phyloP scores from a whole-genome alignment of 768 basidiomycete species.

The Sutorius australiensis region DNA sequence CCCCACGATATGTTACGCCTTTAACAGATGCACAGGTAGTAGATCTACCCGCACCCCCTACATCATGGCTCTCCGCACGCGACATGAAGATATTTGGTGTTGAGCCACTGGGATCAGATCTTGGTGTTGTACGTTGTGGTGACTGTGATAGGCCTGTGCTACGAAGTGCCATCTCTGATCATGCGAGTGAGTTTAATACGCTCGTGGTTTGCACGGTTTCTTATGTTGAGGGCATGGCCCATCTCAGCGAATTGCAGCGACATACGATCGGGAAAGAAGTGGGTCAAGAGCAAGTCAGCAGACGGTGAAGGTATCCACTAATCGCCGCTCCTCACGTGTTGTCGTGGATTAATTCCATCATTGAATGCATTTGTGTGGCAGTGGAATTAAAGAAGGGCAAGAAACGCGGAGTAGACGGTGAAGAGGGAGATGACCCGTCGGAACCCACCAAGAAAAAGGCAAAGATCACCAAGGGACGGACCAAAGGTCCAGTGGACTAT shows the following conservation, averaged over 20 bases:
- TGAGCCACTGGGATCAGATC: constrained; percentile 66
- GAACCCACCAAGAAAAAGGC: constrained; percentile 77
- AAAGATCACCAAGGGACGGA: constrained; percentile 73
- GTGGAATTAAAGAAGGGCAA: constrained; percentile 53
- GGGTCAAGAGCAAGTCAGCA: constrained; percentile 49
- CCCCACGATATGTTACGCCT: constrained; percentile 29
- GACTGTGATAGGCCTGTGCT: constrained; percentile 82
- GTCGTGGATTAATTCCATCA: constrained; percentile 5
- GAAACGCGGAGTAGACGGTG: constrained; percentile 81
- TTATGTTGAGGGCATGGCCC: constrained; percentile 7
- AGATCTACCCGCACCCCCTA: constrained; percentile 66
- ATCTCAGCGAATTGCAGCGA: constrained; percentile 56
- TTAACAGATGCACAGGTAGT: constrained; percentile 36
- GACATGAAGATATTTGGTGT: constrained; percentile 89
- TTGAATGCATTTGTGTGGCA: constrained; percentile 5
- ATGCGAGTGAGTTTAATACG: constrained; percentile 53
- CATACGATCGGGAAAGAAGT: constrained; percentile 54
- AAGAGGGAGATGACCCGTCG: constrained; percentile 57
- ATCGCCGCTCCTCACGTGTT: not conserved
- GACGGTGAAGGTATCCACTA: constrained; percentile 43
- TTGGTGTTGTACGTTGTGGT: constrained; percentile 66
- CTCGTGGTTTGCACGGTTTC: not conserved
- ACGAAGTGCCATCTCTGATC: constrained; percentile 69
- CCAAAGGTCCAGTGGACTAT: constrained; percentile 83
- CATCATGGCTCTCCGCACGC: constrained; percentile 77